A percentile compares a stretch with the other conserved stretches of the same genome.
Evolutionary conservation across 306 rosid species (phyloP).

Genomic region (Cucurbita pepo): DNA sequence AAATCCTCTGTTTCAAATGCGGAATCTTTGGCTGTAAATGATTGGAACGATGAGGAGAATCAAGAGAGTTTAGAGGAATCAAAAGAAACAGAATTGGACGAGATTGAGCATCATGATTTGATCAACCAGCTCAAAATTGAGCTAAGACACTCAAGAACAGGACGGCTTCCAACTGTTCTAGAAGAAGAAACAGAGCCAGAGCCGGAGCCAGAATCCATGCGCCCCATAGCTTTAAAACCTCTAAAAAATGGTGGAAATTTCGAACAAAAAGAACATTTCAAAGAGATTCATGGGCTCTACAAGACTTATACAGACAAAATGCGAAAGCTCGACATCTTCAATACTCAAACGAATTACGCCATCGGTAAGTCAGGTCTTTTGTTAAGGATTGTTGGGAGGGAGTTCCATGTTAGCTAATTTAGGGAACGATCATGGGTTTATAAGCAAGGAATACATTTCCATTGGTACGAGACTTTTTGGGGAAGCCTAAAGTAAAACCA

Average conservation of each 20-base stretch:
- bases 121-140: slow-evolving; percentile 61
- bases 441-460: too few relatives aligned
- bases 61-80: not conserved
- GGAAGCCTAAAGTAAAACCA: too few relatives aligned
- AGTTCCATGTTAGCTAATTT: too few relatives aligned
- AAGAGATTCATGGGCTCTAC: slow-evolving; percentile 49
- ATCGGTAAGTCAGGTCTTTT: slow-evolving; percentile 23
- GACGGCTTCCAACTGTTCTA: slow-evolving; percentile 60
- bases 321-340: slow-evolving; percentile 66
- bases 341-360: slow-evolving; percentile 77
- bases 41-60: not conserved
- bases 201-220: slow-evolving; percentile 2
- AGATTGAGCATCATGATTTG: slow-evolving; percentile 44
- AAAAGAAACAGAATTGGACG: slow-evolving; percentile 9
- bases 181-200: slow-evolving; percentile 55
- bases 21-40: not conserved
- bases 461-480: too few relatives aligned
- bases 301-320: slow-evolving; percentile 51
- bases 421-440: too few relatives aligned
- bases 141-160: slow-evolving; percentile 44
- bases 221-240: slow-evolving; percentile 6
- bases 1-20: not conserved
- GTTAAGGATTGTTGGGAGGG: too few relatives aligned
- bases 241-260: slow-evolving; percentile 31
- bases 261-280: slow-evolving; percentile 36